Percentiles rank a stretch among this genome's conserved stretches.
Evolutionary conservation across 1,284 basidiomycete genomes (phyloP).

Genomic region (Lentinula novae-zelandiae): DNA sequence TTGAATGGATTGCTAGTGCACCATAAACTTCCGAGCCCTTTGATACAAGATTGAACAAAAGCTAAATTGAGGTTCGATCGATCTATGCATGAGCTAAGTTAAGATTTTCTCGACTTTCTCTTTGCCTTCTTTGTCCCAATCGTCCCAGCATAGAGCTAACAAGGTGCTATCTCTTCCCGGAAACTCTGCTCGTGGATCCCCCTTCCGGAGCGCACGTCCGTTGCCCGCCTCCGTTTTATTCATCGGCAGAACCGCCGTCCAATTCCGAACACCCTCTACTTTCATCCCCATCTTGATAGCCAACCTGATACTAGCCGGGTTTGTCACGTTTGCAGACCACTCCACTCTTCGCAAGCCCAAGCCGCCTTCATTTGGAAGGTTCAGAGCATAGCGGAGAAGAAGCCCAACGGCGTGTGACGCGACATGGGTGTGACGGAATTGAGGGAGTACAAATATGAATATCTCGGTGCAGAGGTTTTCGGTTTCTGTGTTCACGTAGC

Average conservation of each 20-base stretch:
- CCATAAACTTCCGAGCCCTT: too few relatives aligned
- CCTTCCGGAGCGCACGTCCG: conserved; percentile 29
- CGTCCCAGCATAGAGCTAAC: conserved; percentile 57
- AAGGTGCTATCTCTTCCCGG: conserved; percentile 45
- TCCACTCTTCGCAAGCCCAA: conserved; percentile 63
- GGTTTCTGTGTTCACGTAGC: conserved; percentile 34
- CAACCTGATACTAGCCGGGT: conserved; percentile 45
- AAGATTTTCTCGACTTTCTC: conserved; percentile 32
- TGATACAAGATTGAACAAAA: too few relatives aligned
- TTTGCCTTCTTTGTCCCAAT: conserved; percentile 53
- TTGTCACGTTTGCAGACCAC: conserved; percentile 54
- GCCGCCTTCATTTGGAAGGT: conserved; percentile 39
- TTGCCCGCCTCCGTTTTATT: conserved; percentile 31
- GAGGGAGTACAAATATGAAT: not conserved
- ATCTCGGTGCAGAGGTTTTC: conserved; percentile 24
- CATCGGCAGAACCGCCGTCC: conserved; percentile 44
- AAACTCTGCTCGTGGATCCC: conserved; percentile 32
- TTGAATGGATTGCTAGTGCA: too few relatives aligned
- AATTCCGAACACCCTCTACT: conserved; percentile 50
- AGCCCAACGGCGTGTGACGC: conserved; percentile 57
- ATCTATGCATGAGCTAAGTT: too few relatives aligned
- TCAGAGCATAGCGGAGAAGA: conserved; percentile 53
- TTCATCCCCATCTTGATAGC: conserved; percentile 61
- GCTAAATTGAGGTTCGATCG: too few relatives aligned
- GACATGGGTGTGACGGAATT: conserved; percentile 64